Base-by-base conservation (phyloP, 2,329 filamentous ascomycete genomes). In the Neospermospora avenae region DNA sequence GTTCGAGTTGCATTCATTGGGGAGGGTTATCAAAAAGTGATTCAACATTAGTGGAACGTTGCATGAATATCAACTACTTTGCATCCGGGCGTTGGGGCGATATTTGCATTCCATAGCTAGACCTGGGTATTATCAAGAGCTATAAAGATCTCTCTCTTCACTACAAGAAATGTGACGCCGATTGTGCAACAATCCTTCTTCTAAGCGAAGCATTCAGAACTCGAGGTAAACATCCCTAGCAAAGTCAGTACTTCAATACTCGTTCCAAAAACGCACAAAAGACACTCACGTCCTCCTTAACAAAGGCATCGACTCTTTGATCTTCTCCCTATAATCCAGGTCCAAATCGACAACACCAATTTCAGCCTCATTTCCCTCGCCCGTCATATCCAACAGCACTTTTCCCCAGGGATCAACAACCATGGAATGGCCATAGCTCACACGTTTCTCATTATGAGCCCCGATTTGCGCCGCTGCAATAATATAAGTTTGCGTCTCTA, bases 401-500 rank as follows among this genome's bases (percentile, higher is more conserved):
- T 84, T 81, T 0, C 93, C 93, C 91, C 92, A 96, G 0, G 93
- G 93, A 72, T 90, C 88, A 25, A 97, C 81, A 49, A 96, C 88
- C 77, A 96, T 85, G 68, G 89, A 90, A 72, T 91, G 88, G 0
- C 93, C 93, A 75, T 95, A 96, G 74, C 90, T 96, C 28, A 83
- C 81, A 60, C 93, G 80, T 74, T 86, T 91, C 63, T 85, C 84
- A 67, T 91, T 92, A 64, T 84, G 91, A 39, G 78, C 74, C 1
- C 92, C 93, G 22, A 84, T 83, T 74, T 97, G 93, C 41, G 92
- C 93, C 0, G 93, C 87, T 10, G 93, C 93, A 62, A 97, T 78
- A 1, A 97, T 87, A 78, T 90, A 98, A 58, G 86, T 85, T 76
- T 97, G 90, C 18, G 88, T 91, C 78, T 97, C 93, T 62, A 97